Percentiles rank a stretch among this genome's conserved stretches.
Evolutionary conservation across 352 stramenopile species (phyloP).

Genomic region (Phytophthora meadii): DNA sequence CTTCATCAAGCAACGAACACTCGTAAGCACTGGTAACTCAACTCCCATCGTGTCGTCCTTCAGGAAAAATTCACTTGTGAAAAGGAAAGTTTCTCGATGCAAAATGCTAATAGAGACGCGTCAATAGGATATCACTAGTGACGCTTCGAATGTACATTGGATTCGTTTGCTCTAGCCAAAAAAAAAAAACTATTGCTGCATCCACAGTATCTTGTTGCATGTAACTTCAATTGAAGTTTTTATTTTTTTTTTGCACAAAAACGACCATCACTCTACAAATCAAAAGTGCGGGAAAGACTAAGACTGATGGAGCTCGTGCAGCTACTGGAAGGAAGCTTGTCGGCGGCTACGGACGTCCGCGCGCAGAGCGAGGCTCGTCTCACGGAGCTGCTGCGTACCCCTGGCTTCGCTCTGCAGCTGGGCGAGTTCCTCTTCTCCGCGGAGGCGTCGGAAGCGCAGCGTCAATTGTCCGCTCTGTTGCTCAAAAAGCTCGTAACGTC

Average conservation of each 20-base stretch:
- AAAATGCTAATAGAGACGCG: no score
- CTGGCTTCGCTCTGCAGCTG: constrained; percentile 78
- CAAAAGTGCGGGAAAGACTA: constrained; percentile 16
- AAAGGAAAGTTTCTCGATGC: no score
- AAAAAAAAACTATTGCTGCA: no score
- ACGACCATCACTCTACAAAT: constrained; percentile 20
- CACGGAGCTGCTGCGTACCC: constrained; percentile 57
- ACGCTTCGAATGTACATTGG: no score
- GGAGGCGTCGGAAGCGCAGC: constrained; percentile 47
- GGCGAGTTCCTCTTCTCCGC: constrained; percentile 71
- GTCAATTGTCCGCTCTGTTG: constrained; percentile 74
- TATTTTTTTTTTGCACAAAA: no score
- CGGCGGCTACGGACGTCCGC: constrained; percentile 50
- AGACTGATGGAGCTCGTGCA: constrained; percentile 48
- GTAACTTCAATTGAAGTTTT: no score
- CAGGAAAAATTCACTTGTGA: no score
- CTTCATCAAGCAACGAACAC: constrained; percentile 4
- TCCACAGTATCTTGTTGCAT: no score
- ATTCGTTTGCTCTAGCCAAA: no score
- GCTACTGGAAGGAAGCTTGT: constrained; percentile 65
- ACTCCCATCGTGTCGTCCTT: not conserved
- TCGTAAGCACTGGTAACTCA: constrained; percentile 1
- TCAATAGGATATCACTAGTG: no score
- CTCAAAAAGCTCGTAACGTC: constrained; percentile 81
- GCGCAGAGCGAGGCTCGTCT: constrained; percentile 72